A percentile compares a stretch with the other conserved stretches of the same genome.
Evolutionary conservation across 768 basidiomycete genomes (phyloP).

Genomic region (Baorangia bicolor): DNA sequence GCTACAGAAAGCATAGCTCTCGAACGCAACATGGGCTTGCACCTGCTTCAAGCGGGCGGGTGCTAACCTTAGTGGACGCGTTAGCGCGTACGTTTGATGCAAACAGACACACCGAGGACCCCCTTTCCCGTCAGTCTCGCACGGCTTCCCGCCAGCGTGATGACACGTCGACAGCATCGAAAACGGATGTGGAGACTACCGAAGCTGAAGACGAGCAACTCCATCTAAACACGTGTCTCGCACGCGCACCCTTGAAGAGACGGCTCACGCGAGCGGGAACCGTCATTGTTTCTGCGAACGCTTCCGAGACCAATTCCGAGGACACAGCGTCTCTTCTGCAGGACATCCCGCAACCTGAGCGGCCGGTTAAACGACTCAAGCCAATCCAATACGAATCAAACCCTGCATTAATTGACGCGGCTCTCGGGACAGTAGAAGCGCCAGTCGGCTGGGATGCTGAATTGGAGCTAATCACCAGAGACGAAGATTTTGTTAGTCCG

Average conservation of each 20-base stretch:
- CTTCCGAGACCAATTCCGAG: conserved; percentile 17
- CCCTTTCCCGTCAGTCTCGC: neutral
- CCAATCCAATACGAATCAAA: conserved; percentile 23
- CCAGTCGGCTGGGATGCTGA: conserved; percentile 20
- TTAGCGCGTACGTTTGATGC: conserved; percentile 27
- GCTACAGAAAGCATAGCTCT: neutral
- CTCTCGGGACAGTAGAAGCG: conserved; percentile 25
- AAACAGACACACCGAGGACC: conserved; percentile 14
- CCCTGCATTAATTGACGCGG: conserved; percentile 15
- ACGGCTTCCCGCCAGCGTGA: neutral
- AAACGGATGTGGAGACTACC: conserved; percentile 23
- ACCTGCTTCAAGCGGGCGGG: neutral
- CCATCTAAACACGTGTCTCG: conserved; percentile 13
- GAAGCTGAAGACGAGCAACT: conserved; percentile 22
- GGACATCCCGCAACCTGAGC: conserved; percentile 2
- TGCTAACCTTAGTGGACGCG: conserved; percentile 23
- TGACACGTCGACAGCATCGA: conserved; percentile 4
- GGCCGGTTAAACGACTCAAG: conserved; percentile 18
- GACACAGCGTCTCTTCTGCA: neutral
- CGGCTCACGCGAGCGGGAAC: neutral
- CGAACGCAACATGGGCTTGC: neutral
- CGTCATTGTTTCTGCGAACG: neutral
- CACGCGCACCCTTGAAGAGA: conserved; percentile 4
- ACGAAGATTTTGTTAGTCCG: neutral
- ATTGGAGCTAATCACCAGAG: conserved; percentile 4